A percentile compares a stretch with the other conserved stretches of the same genome.
Conservation (phyloP, 2,329 filamentous ascomycete species). For the Verruconis gallopava region DNA sequence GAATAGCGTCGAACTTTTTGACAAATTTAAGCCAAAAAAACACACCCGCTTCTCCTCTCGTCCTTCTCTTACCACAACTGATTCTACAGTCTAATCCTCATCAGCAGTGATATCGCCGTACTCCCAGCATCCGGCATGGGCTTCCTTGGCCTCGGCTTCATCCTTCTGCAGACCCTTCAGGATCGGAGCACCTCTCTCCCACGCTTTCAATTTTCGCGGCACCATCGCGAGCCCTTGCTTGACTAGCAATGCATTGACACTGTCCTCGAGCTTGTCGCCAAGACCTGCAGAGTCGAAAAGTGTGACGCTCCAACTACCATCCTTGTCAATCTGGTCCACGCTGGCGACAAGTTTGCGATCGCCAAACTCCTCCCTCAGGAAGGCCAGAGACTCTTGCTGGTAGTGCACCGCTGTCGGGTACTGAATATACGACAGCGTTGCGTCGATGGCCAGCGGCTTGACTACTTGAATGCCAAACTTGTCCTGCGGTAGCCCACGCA, state of each 20-base stretch:
- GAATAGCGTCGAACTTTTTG: too few species aligned
- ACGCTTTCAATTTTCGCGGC: constrained; percentile 77
- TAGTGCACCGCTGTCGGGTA: constrained; percentile 75
- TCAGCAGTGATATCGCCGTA: constrained; percentile 73
- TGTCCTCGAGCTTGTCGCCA: constrained; percentile 52
- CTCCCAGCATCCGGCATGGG: constrained; percentile 87
- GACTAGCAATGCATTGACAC: constrained; percentile 80
- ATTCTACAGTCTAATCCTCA: constrained; percentile 5
- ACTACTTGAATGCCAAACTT: constrained; percentile 44
- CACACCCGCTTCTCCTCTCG: too few species aligned
- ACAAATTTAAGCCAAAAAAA: too few species aligned
- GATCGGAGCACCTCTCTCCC: constrained; percentile 67
- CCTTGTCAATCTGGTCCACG: constrained; percentile 71
- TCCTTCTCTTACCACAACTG: too few species aligned
- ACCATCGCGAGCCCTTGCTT: constrained; percentile 80
- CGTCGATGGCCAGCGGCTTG: constrained; percentile 56
- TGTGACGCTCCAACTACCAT: constrained; percentile 74
- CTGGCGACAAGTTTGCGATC: constrained; percentile 73
- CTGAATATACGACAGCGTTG: constrained; percentile 77
- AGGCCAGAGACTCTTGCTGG: constrained; percentile 63
- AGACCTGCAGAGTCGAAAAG: constrained; percentile 61
- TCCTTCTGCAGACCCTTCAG: constrained; percentile 59
- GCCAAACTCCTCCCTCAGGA: constrained; percentile 62
- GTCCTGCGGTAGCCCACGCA: constrained; percentile 66
- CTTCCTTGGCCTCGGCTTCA: constrained; percentile 66